Percentiles rank a stretch among this genome's conserved stretches.
phyloP scores from a whole-genome alignment of 2,329 filamentous ascomycete genomes.

The Xylaria sp. region DNA sequence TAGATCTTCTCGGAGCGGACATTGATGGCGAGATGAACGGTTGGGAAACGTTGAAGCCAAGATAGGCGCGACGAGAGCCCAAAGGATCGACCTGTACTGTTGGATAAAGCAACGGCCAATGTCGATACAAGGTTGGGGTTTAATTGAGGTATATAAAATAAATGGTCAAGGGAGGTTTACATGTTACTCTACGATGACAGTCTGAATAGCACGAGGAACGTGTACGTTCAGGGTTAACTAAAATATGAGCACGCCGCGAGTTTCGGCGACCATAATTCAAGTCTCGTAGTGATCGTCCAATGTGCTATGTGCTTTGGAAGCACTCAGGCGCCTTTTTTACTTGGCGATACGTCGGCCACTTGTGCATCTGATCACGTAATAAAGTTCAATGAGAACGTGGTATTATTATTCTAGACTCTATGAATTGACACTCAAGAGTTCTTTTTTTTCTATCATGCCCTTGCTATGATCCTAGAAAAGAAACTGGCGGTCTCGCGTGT shows the following conservation, averaged over 20 bases:
- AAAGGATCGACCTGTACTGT: neutral
- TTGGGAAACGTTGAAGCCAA: slow-evolving; percentile 68
- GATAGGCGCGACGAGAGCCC: slow-evolving; percentile 39
- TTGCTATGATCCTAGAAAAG: too few species aligned
- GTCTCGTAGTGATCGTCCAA: neutral
- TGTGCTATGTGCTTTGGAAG: neutral
- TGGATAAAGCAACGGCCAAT: slow-evolving; percentile 7
- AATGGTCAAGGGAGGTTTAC: slow-evolving; percentile 4
- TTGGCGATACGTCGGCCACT: too few species aligned
- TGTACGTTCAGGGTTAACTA: slow-evolving; percentile 6
- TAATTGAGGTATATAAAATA: slow-evolving; percentile 20
- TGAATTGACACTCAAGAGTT: too few species aligned
- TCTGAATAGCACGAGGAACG: slow-evolving; percentile 2
- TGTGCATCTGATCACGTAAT: too few species aligned
- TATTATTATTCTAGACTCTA: too few species aligned
- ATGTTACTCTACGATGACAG: neutral
- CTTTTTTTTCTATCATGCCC: too few species aligned
- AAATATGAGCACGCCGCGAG: neutral
- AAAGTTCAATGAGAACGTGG: too few species aligned
- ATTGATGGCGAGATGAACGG: slow-evolving; percentile 59
- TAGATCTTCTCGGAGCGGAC: slow-evolving; percentile 62
- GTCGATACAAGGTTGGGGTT: slow-evolving; percentile 1
- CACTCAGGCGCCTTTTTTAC: too few species aligned
- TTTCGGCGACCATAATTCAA: neutral
- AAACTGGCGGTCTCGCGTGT: neutral